Conservation (phyloP, 179 eudicot genomes). For the Drosera spatulata region DNA sequence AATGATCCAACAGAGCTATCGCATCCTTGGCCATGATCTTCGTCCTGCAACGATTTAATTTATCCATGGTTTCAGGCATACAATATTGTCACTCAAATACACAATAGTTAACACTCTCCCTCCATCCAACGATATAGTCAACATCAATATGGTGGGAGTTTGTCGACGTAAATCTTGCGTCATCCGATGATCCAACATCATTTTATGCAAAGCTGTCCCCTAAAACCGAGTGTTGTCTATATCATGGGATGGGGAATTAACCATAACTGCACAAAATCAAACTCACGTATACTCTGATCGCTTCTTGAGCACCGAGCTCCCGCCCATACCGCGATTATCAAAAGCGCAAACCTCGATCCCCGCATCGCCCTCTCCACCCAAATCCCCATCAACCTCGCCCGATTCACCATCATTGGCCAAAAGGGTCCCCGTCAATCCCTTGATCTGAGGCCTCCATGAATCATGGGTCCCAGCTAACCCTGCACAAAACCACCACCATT, state of each 20-base stretch:
- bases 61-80: not conserved
- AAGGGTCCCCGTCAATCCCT: conserved; percentile 59
- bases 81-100: too few species aligned
- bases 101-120: too few species aligned
- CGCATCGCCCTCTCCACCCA: conserved; percentile 4
- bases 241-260: too few species aligned
- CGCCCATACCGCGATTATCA: conserved; percentile 95
- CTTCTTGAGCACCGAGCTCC: conserved; percentile 62
- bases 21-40: conserved; percentile 93
- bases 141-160: too few species aligned
- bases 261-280: not conserved
- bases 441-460: conserved; percentile 85
- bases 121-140: too few species aligned
- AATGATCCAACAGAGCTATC: conserved; percentile 80
- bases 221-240: too few species aligned
- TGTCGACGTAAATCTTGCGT: too few species aligned
- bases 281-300: conserved; percentile 83
- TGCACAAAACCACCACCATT: conserved; percentile 12
- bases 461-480: conserved; percentile 97
- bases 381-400: conserved; percentile 22
- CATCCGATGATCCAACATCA: too few species aligned
- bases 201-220: too few species aligned
- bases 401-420: conserved; percentile 49
- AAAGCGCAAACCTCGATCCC: conserved; percentile 85
- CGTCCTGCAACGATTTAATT: conserved; percentile 43